Percentiles rank a stretch among this genome's conserved stretches.
phyloP scores from a whole-genome alignment of 164 flowering plant genomes.

The Cinnamomum chago region DNA sequence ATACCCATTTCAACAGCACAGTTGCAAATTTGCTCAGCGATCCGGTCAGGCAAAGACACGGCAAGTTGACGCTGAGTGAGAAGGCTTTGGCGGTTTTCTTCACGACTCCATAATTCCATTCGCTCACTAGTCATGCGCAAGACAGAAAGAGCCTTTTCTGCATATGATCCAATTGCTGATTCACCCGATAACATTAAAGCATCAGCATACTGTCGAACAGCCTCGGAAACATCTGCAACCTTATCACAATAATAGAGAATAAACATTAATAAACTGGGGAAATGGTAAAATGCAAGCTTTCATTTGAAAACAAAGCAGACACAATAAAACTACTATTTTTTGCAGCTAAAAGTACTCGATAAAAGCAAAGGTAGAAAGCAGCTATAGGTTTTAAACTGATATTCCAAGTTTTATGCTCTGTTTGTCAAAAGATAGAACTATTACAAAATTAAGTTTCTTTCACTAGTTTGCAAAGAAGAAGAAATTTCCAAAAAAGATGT shows the following conservation, averaged over 20 bases:
- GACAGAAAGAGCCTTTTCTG: conserved; percentile 75
- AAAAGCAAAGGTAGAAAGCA: not conserved
- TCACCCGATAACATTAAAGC: conserved; percentile 94
- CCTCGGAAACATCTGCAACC: conserved; percentile 96
- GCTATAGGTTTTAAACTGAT: not conserved
- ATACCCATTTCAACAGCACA: conserved; percentile 78
- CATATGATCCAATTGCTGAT: conserved; percentile 74
- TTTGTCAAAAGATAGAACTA: not conserved
- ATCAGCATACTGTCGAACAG: conserved; percentile 80
- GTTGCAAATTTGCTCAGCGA: conserved; percentile 77
- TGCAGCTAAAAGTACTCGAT: not conserved
- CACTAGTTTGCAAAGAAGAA: not conserved
- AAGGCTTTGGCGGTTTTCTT: conserved; percentile 46
- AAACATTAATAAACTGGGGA: not conserved
- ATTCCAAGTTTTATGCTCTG: not conserved
- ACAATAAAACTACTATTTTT: not conserved
- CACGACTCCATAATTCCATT: conserved; percentile 69
- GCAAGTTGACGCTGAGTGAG: conserved; percentile 41
- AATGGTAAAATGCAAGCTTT: not conserved
- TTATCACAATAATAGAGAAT: conserved; percentile 20
- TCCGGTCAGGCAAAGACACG: conserved; percentile 50
- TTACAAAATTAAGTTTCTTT: not conserved
- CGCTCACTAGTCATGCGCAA: conserved; percentile 50
- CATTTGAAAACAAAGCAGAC: not conserved
- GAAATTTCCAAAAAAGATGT: not conserved